These are phyloP conservation scores for Candida boleticola DNA, from an alignment of 805 yeast genomes.

Conservation along the genomic window DNA sequence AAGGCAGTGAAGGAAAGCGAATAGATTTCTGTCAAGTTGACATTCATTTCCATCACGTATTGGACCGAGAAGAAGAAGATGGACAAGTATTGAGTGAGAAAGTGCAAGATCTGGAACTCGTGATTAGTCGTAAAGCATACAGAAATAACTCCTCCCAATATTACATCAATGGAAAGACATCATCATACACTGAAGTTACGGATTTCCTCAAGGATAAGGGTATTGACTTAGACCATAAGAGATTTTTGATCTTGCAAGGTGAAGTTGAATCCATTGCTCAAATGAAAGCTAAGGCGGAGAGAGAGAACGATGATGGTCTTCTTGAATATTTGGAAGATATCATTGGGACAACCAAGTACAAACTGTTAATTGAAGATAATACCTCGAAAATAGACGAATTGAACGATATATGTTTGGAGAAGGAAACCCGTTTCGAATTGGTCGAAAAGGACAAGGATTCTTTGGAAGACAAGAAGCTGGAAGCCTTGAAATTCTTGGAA, in stretches of 20 bases:
- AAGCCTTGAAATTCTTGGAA: conserved; percentile 63
- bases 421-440: conserved; percentile 72
- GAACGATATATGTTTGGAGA: conserved; percentile 78
- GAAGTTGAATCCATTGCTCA: conserved; percentile 98
- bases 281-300: conserved; percentile 97
- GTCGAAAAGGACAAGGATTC: conserved; percentile 72
- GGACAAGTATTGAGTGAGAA: conserved; percentile 34
- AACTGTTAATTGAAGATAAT: conserved; percentile 67
- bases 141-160: conserved; percentile 77
- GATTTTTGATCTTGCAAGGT: conserved; percentile 94
- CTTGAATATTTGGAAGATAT: conserved; percentile 94
- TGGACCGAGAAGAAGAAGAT: conserved; percentile 49
- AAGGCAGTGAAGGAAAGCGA: conserved; percentile 53
- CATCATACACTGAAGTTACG: conserved; percentile 79
- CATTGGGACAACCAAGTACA: conserved; percentile 89
- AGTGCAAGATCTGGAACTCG: conserved; percentile 54
- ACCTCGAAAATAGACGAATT: conserved; percentile 62
- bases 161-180: conserved; percentile 64
- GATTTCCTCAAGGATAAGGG: conserved; percentile 73
- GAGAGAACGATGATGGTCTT: conserved; percentile 87
- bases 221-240: conserved; percentile 89
- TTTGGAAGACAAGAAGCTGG: conserved; percentile 64
- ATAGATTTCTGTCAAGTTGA: conserved; percentile 84
- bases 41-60: conserved; percentile 76
- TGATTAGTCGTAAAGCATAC: conserved; percentile 79